These are phyloP conservation scores for Yueomyces sinensis DNA, from an alignment of 805 yeast species.

Conservation along the genomic window DNA sequence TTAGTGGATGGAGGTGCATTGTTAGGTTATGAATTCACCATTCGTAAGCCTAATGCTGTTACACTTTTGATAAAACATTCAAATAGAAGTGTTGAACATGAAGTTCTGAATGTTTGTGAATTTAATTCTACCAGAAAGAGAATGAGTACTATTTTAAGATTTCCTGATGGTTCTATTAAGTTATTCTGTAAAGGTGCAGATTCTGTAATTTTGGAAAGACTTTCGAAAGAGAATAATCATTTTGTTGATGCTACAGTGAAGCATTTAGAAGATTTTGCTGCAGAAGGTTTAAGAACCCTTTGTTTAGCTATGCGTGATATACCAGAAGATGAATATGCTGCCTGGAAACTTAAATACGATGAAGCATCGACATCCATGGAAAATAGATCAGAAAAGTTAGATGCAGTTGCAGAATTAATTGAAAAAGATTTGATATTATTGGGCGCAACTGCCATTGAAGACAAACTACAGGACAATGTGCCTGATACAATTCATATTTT, in stretches of 20 bases:
- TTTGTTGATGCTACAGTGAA: constrained; percentile 70
- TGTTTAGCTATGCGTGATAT: constrained; percentile 82
- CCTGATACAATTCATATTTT: constrained; percentile 93
- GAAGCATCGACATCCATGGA: constrained; percentile 75
- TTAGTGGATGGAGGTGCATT: constrained; percentile 91
- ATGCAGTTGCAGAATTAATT: constrained; percentile 78
- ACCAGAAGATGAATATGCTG: constrained; percentile 60
- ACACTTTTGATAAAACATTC: constrained; percentile 40
- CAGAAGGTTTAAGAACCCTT: constrained; percentile 87
- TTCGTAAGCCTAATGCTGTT: constrained; percentile 76
- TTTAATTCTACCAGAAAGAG: constrained; percentile 95
- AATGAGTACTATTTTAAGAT: constrained; percentile 89
- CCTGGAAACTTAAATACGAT: constrained; percentile 56
- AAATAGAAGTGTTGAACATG: constrained; percentile 47
- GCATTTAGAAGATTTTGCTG: constrained; percentile 92
- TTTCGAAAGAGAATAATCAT: constrained; percentile 54
- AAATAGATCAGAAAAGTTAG: constrained; percentile 62
- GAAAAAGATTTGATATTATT: constrained; percentile 67
- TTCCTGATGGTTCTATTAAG: constrained; percentile 86
- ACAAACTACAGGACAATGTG: constrained; percentile 93
- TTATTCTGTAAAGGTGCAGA: constrained; percentile 96
- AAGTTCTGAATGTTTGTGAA: constrained; percentile 82
- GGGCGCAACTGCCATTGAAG: constrained; percentile 98
- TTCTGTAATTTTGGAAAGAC: constrained; percentile 82
- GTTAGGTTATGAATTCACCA: constrained; percentile 71